Percentiles rank a stretch among this genome's conserved stretches.
Evolutionary conservation across 768 basidiomycete genomes (phyloP).

Genomic region (Erythrobasidium yunnanense): DNA sequence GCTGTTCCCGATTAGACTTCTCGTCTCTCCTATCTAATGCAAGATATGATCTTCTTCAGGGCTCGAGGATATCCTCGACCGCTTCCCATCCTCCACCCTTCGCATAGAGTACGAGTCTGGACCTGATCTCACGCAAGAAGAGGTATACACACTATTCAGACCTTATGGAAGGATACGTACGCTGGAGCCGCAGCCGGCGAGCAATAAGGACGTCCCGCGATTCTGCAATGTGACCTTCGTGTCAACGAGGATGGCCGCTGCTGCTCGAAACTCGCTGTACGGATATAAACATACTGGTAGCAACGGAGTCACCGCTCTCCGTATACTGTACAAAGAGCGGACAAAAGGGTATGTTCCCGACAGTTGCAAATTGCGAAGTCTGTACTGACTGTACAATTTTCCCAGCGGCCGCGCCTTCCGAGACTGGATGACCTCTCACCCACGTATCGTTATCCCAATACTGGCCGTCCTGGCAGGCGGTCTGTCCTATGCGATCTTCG

Average conservation of each 20-base stretch:
- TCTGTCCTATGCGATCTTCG: slow-evolving; percentile 85
- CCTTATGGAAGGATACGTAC: slow-evolving; percentile 14
- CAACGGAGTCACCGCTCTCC: slow-evolving; percentile 25
- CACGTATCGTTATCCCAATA: slow-evolving; percentile 67
- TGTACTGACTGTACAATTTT: slow-evolving; percentile 33
- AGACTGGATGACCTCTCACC: slow-evolving; percentile 76
- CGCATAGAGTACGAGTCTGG: slow-evolving; percentile 14
- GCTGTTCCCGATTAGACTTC: too few relatives aligned
- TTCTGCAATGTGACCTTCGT: slow-evolving; percentile 39
- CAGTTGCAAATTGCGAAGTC: neutral
- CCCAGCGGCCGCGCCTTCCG: slow-evolving; percentile 54
- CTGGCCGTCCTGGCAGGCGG: slow-evolving; percentile 79
- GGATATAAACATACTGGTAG: slow-evolving; percentile 40
- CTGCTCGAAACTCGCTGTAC: slow-evolving; percentile 72
- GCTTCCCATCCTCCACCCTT: slow-evolving; percentile 11
- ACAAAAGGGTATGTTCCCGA: neutral
- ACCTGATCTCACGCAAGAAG: slow-evolving; percentile 16
- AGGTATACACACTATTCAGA: slow-evolving; percentile 12
- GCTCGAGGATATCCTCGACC: slow-evolving; percentile 13
- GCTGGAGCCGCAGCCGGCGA: slow-evolving; percentile 11
- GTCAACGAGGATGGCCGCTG: slow-evolving; percentile 51
- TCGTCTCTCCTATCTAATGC: neutral
- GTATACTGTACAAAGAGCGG: slow-evolving; percentile 35
- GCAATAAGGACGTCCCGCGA: slow-evolving; percentile 2
- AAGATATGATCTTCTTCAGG: neutral